A percentile compares a stretch with the other conserved stretches of the same genome.
phyloP scores from a whole-genome alignment of 1,284 basidiomycete species.

The Puccinia novopanici region DNA sequence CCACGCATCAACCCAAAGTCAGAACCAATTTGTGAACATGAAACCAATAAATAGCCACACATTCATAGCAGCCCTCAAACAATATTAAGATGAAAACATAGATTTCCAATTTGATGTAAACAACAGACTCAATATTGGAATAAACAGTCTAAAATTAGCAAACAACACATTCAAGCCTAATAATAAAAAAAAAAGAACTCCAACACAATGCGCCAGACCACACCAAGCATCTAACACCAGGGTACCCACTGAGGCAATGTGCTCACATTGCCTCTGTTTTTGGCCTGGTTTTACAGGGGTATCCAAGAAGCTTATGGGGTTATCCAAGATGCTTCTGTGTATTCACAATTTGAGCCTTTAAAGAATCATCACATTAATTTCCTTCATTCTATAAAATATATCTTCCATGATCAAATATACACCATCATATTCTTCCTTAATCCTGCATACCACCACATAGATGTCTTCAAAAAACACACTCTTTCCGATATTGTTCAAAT shows the following conservation, averaged over 20 bases:
- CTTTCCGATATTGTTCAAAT: not conserved
- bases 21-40: not conserved
- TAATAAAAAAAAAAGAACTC: not conserved
- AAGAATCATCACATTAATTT: not conserved
- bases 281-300: too few relatives aligned
- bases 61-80: not conserved
- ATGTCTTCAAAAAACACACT: not conserved
- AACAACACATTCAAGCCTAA: not conserved
- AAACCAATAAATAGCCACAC: not conserved
- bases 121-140: not conserved
- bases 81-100: conserved; percentile 4
- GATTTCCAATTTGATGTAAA: not conserved
- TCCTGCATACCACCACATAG: not conserved
- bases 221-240: not conserved
- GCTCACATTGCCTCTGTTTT: too few relatives aligned
- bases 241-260: too few relatives aligned
- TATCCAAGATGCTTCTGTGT: too few relatives aligned
- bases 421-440: not conserved
- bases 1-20: not conserved
- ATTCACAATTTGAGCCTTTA: not conserved
- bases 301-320: too few relatives aligned
- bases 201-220: not conserved
- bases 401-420: not conserved
- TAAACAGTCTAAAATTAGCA: not conserved
- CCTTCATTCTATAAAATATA: not conserved